Conservation (phyloP, 345 rosid genomes). For the Moricandia arvensis region DNA sequence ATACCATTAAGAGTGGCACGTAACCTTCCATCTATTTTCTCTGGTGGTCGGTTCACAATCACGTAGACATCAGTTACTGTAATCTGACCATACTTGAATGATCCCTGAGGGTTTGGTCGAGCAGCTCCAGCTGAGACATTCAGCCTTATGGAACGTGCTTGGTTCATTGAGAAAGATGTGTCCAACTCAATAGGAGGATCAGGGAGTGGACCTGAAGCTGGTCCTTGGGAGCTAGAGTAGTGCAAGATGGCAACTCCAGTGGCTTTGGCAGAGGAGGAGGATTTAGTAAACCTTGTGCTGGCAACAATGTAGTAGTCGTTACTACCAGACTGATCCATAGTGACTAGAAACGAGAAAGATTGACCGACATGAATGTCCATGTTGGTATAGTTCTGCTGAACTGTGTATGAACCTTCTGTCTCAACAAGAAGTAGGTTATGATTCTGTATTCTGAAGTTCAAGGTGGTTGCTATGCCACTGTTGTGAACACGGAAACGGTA, state of each 20-base stretch:
- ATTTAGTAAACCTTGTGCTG: conserved; percentile 63
- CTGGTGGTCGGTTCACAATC: conserved; percentile 65
- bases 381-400: conserved; percentile 71
- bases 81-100: conserved; percentile 81
- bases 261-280: conserved; percentile 51
- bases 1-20: conserved; percentile 72
- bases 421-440: conserved; percentile 87
- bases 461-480: conserved; percentile 77
- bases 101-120: conserved; percentile 93
- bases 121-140: conserved; percentile 91
- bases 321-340: conserved; percentile 86
- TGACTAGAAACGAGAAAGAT: conserved; percentile 84
- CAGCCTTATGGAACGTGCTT: conserved; percentile 99
- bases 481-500: conserved; percentile 87
- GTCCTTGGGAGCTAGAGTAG: conserved; percentile 81
- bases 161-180: conserved; percentile 86
- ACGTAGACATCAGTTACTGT: conserved; percentile 86
- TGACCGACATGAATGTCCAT: conserved; percentile 98
- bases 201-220: conserved; percentile 87
- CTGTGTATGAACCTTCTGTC: conserved; percentile 94
- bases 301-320: conserved; percentile 85
- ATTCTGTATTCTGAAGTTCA: conserved; percentile 87
- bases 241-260: conserved; percentile 77
- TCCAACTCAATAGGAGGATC: conserved; percentile 69
- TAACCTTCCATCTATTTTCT: conserved; percentile 68